Conservation (phyloP, 352 stramenopile genomes). For the Pythium volutum region DNA sequence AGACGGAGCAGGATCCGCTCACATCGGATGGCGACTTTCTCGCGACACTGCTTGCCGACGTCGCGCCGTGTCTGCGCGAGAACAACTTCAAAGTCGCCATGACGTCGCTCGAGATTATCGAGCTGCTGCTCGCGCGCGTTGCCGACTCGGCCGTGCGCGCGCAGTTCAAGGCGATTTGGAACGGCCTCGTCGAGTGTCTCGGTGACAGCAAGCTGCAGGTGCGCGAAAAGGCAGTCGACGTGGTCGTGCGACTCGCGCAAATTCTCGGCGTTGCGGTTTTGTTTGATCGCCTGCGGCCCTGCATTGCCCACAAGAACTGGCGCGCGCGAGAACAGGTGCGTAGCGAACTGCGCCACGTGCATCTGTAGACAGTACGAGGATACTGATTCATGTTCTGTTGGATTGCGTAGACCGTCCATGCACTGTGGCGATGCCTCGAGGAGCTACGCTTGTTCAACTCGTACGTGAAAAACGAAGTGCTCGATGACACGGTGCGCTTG, state of each 20-base stretch:
- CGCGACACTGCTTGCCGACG: conserved; percentile 42
- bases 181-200: conserved; percentile 62
- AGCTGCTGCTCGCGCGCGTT: conserved; percentile 47
- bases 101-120: conserved; percentile 61
- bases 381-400: background rate
- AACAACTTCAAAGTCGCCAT: conserved; percentile 83
- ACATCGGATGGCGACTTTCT: conserved; percentile 33
- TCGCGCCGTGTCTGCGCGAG: conserved; percentile 71
- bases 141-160: conserved; percentile 40
- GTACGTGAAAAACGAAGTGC: conserved; percentile 48
- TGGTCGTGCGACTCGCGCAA: conserved; percentile 60
- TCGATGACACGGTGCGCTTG: conserved; percentile 60
- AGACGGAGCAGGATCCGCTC: conserved; percentile 22
- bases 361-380: background rate
- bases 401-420: conserved; percentile 50
- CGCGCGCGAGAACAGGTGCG: conserved; percentile 71
- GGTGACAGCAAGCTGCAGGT: conserved; percentile 77
- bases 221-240: conserved; percentile 71
- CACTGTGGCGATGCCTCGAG: conserved; percentile 65
- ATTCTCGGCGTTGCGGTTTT: conserved; percentile 57
- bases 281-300: conserved; percentile 44
- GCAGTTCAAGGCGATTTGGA: conserved; percentile 68
- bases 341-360: background rate
- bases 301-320: conserved; percentile 79
- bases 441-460: conserved; percentile 41